Percentiles rank a stretch among this genome's conserved stretches.
These are phyloP conservation scores for Aspergillus terreus DNA, from an alignment of 2,329 filamentous ascomycete genomes.

Conservation along the genomic window DNA sequence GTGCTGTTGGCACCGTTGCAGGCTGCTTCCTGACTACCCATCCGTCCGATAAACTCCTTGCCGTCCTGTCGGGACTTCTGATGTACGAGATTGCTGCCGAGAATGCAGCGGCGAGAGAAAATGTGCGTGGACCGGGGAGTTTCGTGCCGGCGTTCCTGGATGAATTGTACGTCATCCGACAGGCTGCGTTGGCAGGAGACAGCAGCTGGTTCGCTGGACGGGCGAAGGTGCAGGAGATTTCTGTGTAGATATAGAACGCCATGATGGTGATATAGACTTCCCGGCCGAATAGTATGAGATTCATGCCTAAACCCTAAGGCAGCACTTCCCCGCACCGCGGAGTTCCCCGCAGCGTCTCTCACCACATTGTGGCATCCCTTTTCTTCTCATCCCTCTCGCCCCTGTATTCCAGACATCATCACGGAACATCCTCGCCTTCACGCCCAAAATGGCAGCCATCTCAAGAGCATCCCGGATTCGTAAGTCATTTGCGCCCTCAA, in stretches of 20 bases:
- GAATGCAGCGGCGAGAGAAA: conserved; percentile 52
- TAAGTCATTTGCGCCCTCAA: conserved; percentile 12
- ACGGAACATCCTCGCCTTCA: background rate
- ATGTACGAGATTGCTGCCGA: conserved; percentile 78
- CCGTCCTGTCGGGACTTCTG: conserved; percentile 68
- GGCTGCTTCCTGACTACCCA: conserved; percentile 69
- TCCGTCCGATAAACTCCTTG: conserved; percentile 63
- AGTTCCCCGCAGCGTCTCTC: conserved; percentile 12
- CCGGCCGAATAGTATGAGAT: background rate
- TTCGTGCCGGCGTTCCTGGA: conserved; percentile 87
- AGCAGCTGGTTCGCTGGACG: conserved; percentile 33
- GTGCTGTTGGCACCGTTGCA: conserved; percentile 76
- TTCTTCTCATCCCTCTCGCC: background rate
- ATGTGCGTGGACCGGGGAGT: conserved; percentile 75
- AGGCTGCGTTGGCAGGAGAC: conserved; percentile 29
- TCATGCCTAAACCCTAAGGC: conserved; percentile 11
- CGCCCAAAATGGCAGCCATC: conserved; percentile 15
- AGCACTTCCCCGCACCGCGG: conserved; percentile 12
- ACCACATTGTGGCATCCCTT: background rate
- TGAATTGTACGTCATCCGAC: conserved; percentile 51
- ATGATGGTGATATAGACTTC: background rate
- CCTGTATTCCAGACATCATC: background rate
- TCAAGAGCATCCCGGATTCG: conserved; percentile 24
- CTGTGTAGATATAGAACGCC: conserved; percentile 14
- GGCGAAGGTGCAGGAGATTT: conserved; percentile 34